Evolutionary conservation across 805 yeast species (phyloP).

Genomic region (Ogataea henricii): DNA sequence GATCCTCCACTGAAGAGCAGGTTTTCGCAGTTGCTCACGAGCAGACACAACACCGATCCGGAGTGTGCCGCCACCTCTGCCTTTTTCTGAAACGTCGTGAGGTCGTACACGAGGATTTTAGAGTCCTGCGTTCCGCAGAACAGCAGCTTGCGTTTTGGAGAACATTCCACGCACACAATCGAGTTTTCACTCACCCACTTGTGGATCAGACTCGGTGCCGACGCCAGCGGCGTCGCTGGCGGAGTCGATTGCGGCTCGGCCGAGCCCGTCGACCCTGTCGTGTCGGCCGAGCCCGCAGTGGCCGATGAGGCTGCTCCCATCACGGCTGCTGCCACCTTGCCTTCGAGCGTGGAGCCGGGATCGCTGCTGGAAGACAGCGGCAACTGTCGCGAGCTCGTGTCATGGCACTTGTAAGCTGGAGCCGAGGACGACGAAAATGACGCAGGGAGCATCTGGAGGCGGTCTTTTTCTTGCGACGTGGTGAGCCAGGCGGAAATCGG

Average conservation of each 20-base stretch:
- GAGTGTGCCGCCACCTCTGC: conserved; percentile 60
- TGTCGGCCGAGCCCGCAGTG: not conserved
- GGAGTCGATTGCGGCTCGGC: not conserved
- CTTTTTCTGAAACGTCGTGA: conserved; percentile 60
- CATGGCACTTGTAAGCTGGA: conserved; percentile 7
- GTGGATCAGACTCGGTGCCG: conserved; percentile 42
- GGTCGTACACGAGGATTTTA: conserved; percentile 68
- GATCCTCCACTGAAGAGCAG: conserved; percentile 82
- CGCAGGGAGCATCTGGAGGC: not conserved
- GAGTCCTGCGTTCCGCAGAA: conserved; percentile 94
- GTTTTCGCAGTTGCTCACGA: conserved; percentile 53
- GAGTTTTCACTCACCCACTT: conserved; percentile 76
- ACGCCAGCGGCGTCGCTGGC: not conserved
- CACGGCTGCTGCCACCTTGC: not conserved
- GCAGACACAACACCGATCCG: conserved; percentile 74
- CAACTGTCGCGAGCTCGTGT: conserved; percentile 9
- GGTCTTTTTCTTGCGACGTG: too few species aligned
- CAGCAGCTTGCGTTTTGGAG: conserved; percentile 56
- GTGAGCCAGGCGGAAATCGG: not conserved
- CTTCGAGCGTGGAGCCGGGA: conserved; percentile 1
- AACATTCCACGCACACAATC: conserved; percentile 68
- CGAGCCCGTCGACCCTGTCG: not conserved
- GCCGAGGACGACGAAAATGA: not conserved
- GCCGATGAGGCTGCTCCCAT: not conserved
- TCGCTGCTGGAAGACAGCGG: conserved; percentile 11